phyloP scores from a whole-genome alignment of 768 basidiomycete species.

The Lyophyllum shimeji region DNA sequence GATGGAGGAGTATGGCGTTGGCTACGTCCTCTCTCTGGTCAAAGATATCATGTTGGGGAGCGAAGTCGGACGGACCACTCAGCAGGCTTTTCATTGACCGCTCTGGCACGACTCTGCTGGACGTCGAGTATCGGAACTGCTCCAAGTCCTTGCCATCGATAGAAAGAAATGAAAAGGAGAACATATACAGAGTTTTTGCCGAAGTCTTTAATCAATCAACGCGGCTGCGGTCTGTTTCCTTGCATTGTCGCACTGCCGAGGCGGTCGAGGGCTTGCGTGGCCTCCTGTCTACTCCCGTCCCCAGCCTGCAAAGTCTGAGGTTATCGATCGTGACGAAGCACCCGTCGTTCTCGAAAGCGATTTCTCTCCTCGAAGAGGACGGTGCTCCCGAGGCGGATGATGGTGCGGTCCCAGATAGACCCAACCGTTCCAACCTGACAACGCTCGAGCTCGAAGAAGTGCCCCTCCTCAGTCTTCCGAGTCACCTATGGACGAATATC shows the following conservation, averaged over 20 bases:
- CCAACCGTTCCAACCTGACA: slow-evolving; percentile 17
- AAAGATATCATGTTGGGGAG: slow-evolving; percentile 28
- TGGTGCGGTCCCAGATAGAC: slow-evolving; percentile 1
- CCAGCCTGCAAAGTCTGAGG: slow-evolving; percentile 17
- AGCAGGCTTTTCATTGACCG: slow-evolving; percentile 13
- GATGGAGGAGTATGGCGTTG: slow-evolving; percentile 48
- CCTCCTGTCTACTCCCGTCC: slow-evolving; percentile 16
- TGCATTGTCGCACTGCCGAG: slow-evolving; percentile 6
- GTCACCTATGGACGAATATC: slow-evolving; percentile 36
- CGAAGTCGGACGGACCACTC: slow-evolving; percentile 16
- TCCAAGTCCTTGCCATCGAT: not conserved
- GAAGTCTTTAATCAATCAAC: not conserved
- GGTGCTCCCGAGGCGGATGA: not conserved
- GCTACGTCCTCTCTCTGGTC: slow-evolving; percentile 47
- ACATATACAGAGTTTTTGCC: not conserved
- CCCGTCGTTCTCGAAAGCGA: slow-evolving; percentile 15
- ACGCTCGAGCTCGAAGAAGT: slow-evolving; percentile 43
- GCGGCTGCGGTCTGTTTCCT: not conserved
- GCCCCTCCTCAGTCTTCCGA: slow-evolving; percentile 37
- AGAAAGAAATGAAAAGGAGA: not conserved
- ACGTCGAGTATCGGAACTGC: not conserved
- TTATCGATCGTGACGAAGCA: slow-evolving; percentile 18
- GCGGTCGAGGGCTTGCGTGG: slow-evolving; percentile 18
- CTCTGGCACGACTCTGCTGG: slow-evolving; percentile 15
- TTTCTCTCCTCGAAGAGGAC: slow-evolving; percentile 10